A percentile compares a stretch with the other conserved stretches of the same genome.
These are phyloP conservation scores for Yamadazyma laniorum DNA, from an alignment of 805 yeast genomes.

Conservation along the genomic window DNA sequence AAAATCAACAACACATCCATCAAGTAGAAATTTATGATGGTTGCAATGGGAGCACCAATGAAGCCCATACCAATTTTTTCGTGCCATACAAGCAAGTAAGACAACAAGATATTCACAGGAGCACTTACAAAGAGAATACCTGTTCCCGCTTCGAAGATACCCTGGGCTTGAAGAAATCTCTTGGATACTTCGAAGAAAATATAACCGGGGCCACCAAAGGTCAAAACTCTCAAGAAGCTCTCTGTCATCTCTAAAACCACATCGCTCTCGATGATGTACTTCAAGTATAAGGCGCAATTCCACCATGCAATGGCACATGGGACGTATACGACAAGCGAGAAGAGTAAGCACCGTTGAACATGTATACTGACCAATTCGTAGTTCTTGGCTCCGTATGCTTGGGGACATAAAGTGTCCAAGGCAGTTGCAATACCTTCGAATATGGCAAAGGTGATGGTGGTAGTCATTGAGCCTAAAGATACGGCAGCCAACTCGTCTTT, in stretches of 20 bases:
- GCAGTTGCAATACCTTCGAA: conserved; percentile 49
- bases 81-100: conserved; percentile 45
- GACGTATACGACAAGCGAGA: conserved; percentile 32
- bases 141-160: conserved; percentile 48
- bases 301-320: conserved; percentile 45
- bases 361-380: conserved; percentile 34
- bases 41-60: conserved; percentile 44
- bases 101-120: conserved; percentile 38
- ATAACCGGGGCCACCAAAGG: conserved; percentile 43
- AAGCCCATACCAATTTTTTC: conserved; percentile 39
- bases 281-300: conserved; percentile 29
- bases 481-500: conserved; percentile 46
- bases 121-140: conserved; percentile 42
- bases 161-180: conserved; percentile 45
- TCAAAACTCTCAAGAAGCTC: conserved; percentile 32
- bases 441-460: conserved; percentile 43
- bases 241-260: conserved; percentile 36
- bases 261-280: conserved; percentile 29
- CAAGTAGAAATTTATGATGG: conserved; percentile 42
- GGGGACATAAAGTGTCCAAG: conserved; percentile 45
- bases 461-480: conserved; percentile 43
- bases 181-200: conserved; percentile 42
- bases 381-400: conserved; percentile 45
- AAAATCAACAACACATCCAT: conserved; percentile 36
- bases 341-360: conserved; percentile 38